Evolutionary conservation across 2,329 filamentous ascomycete species (phyloP), one percentile per base, ranked within the genome.

Genomic region (Cladophialophora bantiana): DNA sequence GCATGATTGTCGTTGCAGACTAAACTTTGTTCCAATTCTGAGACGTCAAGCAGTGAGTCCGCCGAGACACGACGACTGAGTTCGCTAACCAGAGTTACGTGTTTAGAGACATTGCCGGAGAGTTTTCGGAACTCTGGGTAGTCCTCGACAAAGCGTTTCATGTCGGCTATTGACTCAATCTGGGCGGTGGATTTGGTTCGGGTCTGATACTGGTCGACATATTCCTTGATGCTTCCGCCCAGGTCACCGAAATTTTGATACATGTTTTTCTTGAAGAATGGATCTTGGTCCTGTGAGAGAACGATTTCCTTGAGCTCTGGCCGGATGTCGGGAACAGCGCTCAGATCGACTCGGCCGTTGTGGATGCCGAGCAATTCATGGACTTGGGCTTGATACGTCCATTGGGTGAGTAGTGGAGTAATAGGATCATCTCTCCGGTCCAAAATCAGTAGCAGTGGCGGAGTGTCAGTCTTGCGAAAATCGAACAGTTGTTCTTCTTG

Each of bases 331-430:
- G 92, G 92, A 0, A 97, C 89, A 63, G 92, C 87, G 69, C 90
- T 90, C 38, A 99, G 83, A 75, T 97, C 91, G 0, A 99, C 95
- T 59, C 94, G 59, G n/a, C 95, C 95, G 77, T 98, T 98, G 66
- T 91, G 88, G 71, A 99, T 97, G 4, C 95, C 95, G 12, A 99
- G 84, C 1, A 98, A 82, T 75, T 99, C 95, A 77, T 99, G 95
- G 0, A 99, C 95, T 94, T 99, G 99, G n/a, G 95, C 95, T 80
- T 99, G 95, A 75, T 99, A 99, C 32, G 95, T 99, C 95, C 95
- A 99, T 77, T 99, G 95, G 2, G 93, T 97, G 57, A 99, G 85
- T 10, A 99, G 82, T 0, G 95, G 95, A 3, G 95, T 99, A 59
- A 98, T 91, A 0, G 95, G 94, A 74, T 99, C 95, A 76, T 97